Evolutionary conservation across 2,329 filamentous ascomycete genomes (phyloP).

Genomic region (Aspergillus niger): DNA sequence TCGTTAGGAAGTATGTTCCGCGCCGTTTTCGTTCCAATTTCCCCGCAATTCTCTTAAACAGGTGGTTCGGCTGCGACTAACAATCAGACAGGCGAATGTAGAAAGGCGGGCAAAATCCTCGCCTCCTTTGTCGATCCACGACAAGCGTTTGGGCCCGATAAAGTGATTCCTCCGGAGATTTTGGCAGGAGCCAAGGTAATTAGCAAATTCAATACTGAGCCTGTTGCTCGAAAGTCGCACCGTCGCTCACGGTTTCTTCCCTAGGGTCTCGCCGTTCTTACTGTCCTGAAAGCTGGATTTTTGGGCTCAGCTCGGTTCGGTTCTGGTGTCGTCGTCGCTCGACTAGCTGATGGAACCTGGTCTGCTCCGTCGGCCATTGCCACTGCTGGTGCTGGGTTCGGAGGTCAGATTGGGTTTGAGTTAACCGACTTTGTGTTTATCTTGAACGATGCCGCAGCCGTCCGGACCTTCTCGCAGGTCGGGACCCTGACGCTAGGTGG

Average conservation of each 20-base stretch:
- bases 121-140: slow-evolving; percentile 91
- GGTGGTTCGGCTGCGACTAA: slow-evolving; percentile 13
- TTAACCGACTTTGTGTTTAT: slow-evolving; percentile 85
- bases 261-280: slow-evolving; percentile 53
- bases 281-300: slow-evolving; percentile 54
- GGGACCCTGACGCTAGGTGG: slow-evolving; percentile 91
- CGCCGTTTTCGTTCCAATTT: slow-evolving; percentile 21
- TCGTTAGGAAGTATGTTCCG: slow-evolving; percentile 50
- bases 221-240: neutral
- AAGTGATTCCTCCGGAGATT: slow-evolving; percentile 89
- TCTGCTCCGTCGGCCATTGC: slow-evolving; percentile 54
- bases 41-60: slow-evolving; percentile 34
- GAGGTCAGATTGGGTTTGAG: slow-evolving; percentile 55
- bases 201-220: neutral
- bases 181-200: slow-evolving; percentile 85
- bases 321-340: slow-evolving; percentile 53
- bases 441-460: slow-evolving; percentile 84
- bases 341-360: slow-evolving; percentile 52
- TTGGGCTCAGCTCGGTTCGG: slow-evolving; percentile 54
- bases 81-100: slow-evolving; percentile 76
- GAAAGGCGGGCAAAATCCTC: slow-evolving; percentile 94
- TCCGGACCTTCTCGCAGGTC: slow-evolving; percentile 90
- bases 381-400: slow-evolving; percentile 52
- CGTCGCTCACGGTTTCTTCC: slow-evolving; percentile 15
- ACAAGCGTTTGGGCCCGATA: slow-evolving; percentile 93